phyloP scores from a whole-genome alignment of 2,329 filamentous ascomycete species.

The Teratosphaeriaceae sp. region DNA sequence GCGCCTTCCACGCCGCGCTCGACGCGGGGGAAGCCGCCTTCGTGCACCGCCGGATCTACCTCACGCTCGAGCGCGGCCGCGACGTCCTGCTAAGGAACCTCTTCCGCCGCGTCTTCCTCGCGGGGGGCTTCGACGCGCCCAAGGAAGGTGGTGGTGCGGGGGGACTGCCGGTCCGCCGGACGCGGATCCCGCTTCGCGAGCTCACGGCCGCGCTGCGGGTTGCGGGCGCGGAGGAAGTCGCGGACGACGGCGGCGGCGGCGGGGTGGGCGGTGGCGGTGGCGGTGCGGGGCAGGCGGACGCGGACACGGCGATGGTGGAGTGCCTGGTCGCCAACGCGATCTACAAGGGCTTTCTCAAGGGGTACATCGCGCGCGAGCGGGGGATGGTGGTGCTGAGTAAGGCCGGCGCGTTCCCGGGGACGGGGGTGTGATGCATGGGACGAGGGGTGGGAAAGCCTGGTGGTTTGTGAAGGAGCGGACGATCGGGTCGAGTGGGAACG shows the following conservation, averaged over 20 bases:
- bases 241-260: slow-evolving; percentile 50
- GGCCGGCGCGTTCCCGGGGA: slow-evolving; percentile 83
- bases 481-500: no score
- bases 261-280: slow-evolving; percentile 68
- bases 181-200: slow-evolving; percentile 73
- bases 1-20: slow-evolving; percentile 76
- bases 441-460: no score
- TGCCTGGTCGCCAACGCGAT: slow-evolving; percentile 94
- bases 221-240: slow-evolving; percentile 45
- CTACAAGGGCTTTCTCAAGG: slow-evolving; percentile 94
- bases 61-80: slow-evolving; percentile 85
- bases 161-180: slow-evolving; percentile 60
- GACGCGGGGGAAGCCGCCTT: slow-evolving; percentile 80
- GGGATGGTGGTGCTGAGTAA: slow-evolving; percentile 91
- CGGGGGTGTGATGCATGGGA: slow-evolving; percentile 60
- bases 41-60: slow-evolving; percentile 76
- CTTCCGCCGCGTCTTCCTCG: slow-evolving; percentile 82
- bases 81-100: slow-evolving; percentile 91
- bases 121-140: slow-evolving; percentile 70
- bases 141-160: slow-evolving; percentile 59
- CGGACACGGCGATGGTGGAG: slow-evolving; percentile 95
- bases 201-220: slow-evolving; percentile 80
- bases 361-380: slow-evolving; percentile 89
- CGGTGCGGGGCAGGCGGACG: no score
- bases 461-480: no score